These are phyloP conservation scores for Paecilomyces dactylethromorphus DNA, from an alignment of 2,329 filamentous ascomycete genomes.

Conservation along the genomic window DNA sequence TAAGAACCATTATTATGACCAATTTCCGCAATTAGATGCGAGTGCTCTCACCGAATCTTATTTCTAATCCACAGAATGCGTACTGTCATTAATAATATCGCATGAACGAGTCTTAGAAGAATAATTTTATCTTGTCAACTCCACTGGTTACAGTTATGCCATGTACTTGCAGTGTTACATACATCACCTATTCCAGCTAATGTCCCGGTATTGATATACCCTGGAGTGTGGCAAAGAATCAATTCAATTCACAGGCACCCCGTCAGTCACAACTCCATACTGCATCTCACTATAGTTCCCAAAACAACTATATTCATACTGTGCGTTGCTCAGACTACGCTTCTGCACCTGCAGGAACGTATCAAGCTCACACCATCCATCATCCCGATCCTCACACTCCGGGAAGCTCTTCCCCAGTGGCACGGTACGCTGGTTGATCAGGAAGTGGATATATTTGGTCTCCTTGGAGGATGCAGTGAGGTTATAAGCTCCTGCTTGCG, in stretches of 20 bases:
- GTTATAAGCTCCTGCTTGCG: conserved; percentile 7
- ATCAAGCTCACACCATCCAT: conserved; percentile 70
- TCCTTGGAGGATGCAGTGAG: conserved; percentile 48
- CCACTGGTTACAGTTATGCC: too few relatives aligned
- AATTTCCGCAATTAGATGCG: too few relatives aligned
- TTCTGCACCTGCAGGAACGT: conserved; percentile 61
- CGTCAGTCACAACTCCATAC: conserved; percentile 19
- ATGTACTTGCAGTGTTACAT: too few relatives aligned
- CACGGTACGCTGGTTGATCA: conserved; percentile 67
- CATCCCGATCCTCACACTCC: conserved; percentile 58
- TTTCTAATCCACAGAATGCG: too few relatives aligned
- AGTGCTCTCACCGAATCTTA: too few relatives aligned
- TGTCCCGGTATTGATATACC: too few relatives aligned
- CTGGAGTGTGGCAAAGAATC: not conserved
- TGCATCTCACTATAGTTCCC: conserved; percentile 31
- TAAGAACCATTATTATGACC: too few relatives aligned
- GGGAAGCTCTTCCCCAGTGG: conserved; percentile 61
- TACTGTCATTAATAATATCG: too few relatives aligned
- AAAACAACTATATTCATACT: conserved; percentile 62
- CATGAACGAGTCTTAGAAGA: too few relatives aligned
- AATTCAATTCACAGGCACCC: conserved; percentile 11
- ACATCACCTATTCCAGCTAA: too few relatives aligned
- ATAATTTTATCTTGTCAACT: too few relatives aligned
- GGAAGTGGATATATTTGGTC: conserved; percentile 66
- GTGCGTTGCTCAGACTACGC: conserved; percentile 50